A percentile compares a stretch with the other conserved stretches of the same genome.
Conservation (phyloP, 2,329 filamentous ascomycete genomes). For the Coniochaeta ligniaria region DNA sequence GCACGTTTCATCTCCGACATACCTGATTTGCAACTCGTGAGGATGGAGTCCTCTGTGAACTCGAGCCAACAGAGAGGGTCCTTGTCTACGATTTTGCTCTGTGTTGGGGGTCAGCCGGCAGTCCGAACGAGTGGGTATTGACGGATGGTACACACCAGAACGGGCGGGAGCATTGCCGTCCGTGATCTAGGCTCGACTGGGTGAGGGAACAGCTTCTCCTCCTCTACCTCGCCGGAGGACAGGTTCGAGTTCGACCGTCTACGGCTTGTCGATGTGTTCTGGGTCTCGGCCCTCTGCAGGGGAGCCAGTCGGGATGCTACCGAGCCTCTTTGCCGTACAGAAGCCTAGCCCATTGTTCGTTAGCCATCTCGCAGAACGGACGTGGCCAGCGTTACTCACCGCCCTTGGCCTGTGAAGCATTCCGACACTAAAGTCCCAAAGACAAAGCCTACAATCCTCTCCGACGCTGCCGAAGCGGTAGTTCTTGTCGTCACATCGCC, state of each 20-base stretch:
- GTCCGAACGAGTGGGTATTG: neutral
- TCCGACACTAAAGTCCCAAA: slow-evolving; percentile 97
- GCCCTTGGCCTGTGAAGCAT: slow-evolving; percentile 86
- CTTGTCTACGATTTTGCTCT: slow-evolving; percentile 77
- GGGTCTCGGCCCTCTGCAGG: slow-evolving; percentile 53
- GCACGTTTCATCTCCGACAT: slow-evolving; percentile 25
- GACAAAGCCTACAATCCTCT: slow-evolving; percentile 80
- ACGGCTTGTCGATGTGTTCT: slow-evolving; percentile 48
- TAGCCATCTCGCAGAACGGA: slow-evolving; percentile 3
- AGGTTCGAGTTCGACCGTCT: slow-evolving; percentile 65
- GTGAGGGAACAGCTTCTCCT: slow-evolving; percentile 61
- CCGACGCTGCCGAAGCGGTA: slow-evolving; percentile 96
- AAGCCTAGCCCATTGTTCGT: slow-evolving; percentile 27
- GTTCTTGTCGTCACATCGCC: slow-evolving; percentile 91
- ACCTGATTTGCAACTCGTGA: slow-evolving; percentile 90
- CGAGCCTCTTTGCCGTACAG: slow-evolving; percentile 48
- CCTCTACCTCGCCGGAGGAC: slow-evolving; percentile 39
- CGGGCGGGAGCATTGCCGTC: slow-evolving; percentile 82
- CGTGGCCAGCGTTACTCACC: slow-evolving; percentile 41
- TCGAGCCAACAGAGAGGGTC: slow-evolving; percentile 85
- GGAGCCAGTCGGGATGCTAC: slow-evolving; percentile 42
- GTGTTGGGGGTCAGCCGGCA: slow-evolving; percentile 1
- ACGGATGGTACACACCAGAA: slow-evolving; percentile 58
- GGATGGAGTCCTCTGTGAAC: slow-evolving; percentile 90
- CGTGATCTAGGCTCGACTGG: slow-evolving; percentile 76